Evolutionary conservation across 345 rosid species (phyloP).

Genomic region (Moricandia moricandioides): DNA sequence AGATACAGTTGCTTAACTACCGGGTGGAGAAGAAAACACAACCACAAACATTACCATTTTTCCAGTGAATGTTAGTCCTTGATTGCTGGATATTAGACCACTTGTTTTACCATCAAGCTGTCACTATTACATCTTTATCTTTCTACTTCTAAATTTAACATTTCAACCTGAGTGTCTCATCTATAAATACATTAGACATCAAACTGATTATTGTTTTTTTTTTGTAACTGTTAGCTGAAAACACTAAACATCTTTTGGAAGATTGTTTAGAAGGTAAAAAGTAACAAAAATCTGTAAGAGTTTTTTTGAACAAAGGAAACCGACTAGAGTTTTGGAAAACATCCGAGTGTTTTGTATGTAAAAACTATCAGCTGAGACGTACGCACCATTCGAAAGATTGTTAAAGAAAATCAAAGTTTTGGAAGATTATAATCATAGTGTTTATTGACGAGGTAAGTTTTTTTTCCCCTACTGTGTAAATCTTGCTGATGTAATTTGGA

Average conservation of each 20-base stretch:
- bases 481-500: not conserved
- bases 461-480: not conserved
- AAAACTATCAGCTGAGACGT: not conserved
- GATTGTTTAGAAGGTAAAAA: not conserved
- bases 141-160: slow-evolving; percentile 20
- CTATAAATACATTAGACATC: not conserved
- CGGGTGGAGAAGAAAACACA: not conserved
- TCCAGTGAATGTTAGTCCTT: slow-evolving; percentile 18
- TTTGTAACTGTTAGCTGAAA: slow-evolving; percentile 5
- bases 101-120: slow-evolving; percentile 21
- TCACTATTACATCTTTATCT: not conserved
- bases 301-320: not conserved
- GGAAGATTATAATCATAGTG: not conserved
- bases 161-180: not conserved
- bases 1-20: not conserved
- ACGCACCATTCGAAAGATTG: not conserved
- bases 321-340: not conserved
- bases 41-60: slow-evolving; percentile 17
- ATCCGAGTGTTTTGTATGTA: not conserved
- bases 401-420: not conserved
- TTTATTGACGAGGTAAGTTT: not conserved
- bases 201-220: not conserved
- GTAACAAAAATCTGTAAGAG: not conserved
- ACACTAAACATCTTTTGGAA: not conserved
- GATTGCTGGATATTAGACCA: slow-evolving; percentile 15